These are phyloP conservation scores for Lolium perenne DNA, from an alignment of 176 grass and related monocot genomes.

Conservation along the genomic window DNA sequence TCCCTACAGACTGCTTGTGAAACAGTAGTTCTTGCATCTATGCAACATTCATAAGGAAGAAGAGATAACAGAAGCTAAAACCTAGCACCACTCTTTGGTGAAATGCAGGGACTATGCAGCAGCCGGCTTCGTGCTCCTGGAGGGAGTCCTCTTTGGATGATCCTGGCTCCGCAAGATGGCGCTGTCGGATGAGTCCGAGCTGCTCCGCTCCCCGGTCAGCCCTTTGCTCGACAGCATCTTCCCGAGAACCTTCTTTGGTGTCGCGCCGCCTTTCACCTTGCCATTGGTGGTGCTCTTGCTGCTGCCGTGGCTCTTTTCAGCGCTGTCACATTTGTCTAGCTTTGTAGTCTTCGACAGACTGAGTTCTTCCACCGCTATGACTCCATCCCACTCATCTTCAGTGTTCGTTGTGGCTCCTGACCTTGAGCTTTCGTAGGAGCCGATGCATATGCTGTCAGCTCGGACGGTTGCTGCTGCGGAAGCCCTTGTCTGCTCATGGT, in stretches of 20 bases:
- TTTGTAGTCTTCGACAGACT: slow-evolving; percentile 52
- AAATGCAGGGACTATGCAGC: slow-evolving; percentile 40
- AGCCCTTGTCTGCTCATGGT: slow-evolving; percentile 80
- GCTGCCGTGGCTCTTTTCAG: slow-evolving; percentile 35
- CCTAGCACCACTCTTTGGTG: slow-evolving; percentile 27
- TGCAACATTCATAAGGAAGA: slow-evolving; percentile 54
- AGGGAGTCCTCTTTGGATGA: slow-evolving; percentile 57
- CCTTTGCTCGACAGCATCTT: slow-evolving; percentile 68
- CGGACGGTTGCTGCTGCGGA: slow-evolving; percentile 62
- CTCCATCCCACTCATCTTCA: slow-evolving; percentile 83
- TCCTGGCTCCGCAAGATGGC: slow-evolving; percentile 53
- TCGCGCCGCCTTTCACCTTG: slow-evolving; percentile 52
- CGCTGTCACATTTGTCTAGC: slow-evolving; percentile 18
- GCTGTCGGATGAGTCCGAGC: slow-evolving; percentile 80
- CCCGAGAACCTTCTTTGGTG: slow-evolving; percentile 65
- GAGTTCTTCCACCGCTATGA: slow-evolving; percentile 55
- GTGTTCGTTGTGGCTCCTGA: slow-evolving; percentile 88
- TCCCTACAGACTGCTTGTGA: slow-evolving; percentile 48
- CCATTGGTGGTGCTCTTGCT: slow-evolving; percentile 42
- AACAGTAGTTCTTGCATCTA: slow-evolving; percentile 52
- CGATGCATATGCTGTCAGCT: slow-evolving; percentile 61
- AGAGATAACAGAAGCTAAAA: slow-evolving; percentile 43
- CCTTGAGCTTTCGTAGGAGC: slow-evolving; percentile 92
- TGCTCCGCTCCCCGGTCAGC: slow-evolving; percentile 65
- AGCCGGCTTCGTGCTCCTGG: slow-evolving; percentile 49